Evolutionary conservation across 345 rosid genomes (phyloP), one percentile per base, ranked within the genome.

Genomic region (Lagerstroemia speciosa): DNA sequence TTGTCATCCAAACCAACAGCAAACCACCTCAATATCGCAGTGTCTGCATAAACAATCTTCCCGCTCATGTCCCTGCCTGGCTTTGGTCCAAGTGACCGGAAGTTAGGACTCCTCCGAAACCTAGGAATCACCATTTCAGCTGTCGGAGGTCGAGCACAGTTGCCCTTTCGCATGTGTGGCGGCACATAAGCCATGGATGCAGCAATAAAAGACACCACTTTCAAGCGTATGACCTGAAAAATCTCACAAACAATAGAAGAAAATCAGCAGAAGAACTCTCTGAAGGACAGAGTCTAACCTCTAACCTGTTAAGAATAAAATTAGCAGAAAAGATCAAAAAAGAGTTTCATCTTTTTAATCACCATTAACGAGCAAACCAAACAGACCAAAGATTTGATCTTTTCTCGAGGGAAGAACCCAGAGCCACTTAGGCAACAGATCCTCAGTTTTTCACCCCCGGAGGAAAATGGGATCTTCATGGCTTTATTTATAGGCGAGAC

Each of bases 101-200:
- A 62, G 73, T 72, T 75, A 0, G 73, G 46, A 6, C 74, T 80
- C 53, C 67, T 81, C 60, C 62, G 73, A 75, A 82, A 84, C 32
- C 15, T 64, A 30, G 78, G 75, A 63, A 29, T 38, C 41, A 74
- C 65, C 53, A 43, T 62, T 12, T 83, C 83, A 50, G 84, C 83
- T 72, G 68, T 43, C 34, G 72, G 84, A 15, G 79, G 24, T 33
- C 78, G 79, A 66, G 24, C 79, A 19, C 10, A 57, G 4, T 72
- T 67, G 37, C 73, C 81, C 68, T 67, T 76, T 36, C 92, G 81
- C 83, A 83, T 89, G 67, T 84, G 86, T 33, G 88, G 89, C 34
- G 91, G 89, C 66, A 88, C 48, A 38, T 88, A 88, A 67, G 94
- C 82, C 94, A 86, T 84, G 26, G 5, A 27, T 58, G 12, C 4